Evolutionary conservation across 129 eudicot genomes (phyloP), one percentile per base, ranked within the genome.

Genomic region (Escallonia herrerae): DNA sequence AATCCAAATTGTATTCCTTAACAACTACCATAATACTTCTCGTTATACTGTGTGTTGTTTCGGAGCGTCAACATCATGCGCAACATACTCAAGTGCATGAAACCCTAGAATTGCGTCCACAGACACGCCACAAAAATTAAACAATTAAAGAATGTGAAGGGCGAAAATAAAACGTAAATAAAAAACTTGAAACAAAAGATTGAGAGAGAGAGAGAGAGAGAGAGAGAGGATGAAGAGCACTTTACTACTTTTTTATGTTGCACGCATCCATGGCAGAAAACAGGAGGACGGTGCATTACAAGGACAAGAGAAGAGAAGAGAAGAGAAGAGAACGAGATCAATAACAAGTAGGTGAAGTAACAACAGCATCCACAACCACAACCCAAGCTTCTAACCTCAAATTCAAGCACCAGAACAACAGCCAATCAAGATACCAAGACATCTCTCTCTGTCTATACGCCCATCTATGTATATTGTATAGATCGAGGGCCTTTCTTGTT

Each of bases 241-340:
- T 80, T 74, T 73, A 76, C 88, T 64, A 68, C 88, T 82, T 79
- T 86, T 82, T 82, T 79, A 86, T 76, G 84, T 82, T 82, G 76
- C 81, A 86, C 86, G 82, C 94, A 86, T 86, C 91, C 83, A 77
- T 79, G 79, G 81, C 79, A 74, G 78, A 74, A 64, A 76, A 68
- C 67, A 66, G 71, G 73, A 71, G 79, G 61, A 68, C 75, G 66
- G 61, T 53, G 65, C 63, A 70, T 58, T 64, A 58, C 69, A 60
- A 63, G 67, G 63, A 74, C 66, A 66, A 43, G 13, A 50, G 8
- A 50, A 33, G 9, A 65, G 54, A 49, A n/a, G 12, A 49, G 4
- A 1, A 3, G 9, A 6, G 12, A 49, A 49, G 9, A 3, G 9
- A 6, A 6, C 53, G 3, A 49, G 13, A 3, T 49, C 54, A 11